Evolutionary conservation across 2,329 filamentous ascomycete species (phyloP), one percentile per base, ranked within the genome.

Genomic region (Epicoccum sorghinum): DNA sequence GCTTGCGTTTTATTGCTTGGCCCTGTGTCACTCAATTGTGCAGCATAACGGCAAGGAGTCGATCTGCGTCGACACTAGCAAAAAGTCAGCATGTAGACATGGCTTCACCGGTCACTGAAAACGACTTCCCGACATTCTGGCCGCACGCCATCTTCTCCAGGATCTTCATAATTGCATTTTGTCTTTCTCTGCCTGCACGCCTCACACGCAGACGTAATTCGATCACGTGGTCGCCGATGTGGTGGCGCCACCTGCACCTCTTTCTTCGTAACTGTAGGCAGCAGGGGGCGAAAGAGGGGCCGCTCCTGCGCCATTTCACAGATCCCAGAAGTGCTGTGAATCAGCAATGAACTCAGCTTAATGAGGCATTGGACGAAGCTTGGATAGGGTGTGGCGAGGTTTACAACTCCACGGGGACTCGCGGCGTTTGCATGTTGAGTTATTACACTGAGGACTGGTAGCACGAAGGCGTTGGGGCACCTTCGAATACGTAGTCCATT

Each of bases 1-100:
- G 52, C 40, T 52, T 64, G 23, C 59, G 57, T 30, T 62, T 62
- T 1, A 59, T 24, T 0, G 58, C 58, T 14, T 60, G 58, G 12
- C 54, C 47, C 43, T 54, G 52, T 49, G 52, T 54, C 52, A 40
- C 46, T 55, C 18, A 33, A 13, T 7, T 46, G 23, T 10, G 52
- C 46, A 22, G 32, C 40, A 38, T 55, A 46, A 30, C 33, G 46
- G 32, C 45, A 55, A 46, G 18, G n/a, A 22, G 40, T 49, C 6
- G 46, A 46, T 33, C 52, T 48, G 27, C 43, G 40, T 30, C 36
- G 24, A 32, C 52, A 55, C 41, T 55, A 46, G n/a, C 35, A 32
- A 27, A 24, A 9, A 30, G 22, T 49, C 40, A 49, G 51, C 32
- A 35, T 35, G n/a, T 24, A 44, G 30, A 22, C 14, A 6, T 32